Conservation (phyloP, 2,329 filamentous ascomycete genomes). For the Furcasterigmium furcatum region DNA sequence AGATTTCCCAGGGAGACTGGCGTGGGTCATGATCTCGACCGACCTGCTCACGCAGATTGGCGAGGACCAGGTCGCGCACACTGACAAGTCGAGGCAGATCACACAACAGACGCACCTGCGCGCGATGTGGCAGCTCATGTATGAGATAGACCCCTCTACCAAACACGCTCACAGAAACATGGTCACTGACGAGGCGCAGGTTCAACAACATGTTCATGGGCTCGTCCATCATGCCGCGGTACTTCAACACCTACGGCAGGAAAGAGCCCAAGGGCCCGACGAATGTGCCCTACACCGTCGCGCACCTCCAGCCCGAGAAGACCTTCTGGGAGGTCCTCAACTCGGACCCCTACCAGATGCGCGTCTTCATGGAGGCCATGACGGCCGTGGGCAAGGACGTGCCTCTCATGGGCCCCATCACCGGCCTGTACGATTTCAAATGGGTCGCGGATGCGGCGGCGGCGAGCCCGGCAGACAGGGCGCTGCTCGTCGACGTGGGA, state of each 20-base stretch:
- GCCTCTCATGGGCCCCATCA: constrained; percentile 19
- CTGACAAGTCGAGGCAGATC: constrained; percentile 4
- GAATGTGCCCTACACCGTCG: constrained; percentile 22
- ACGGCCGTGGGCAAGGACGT: constrained; percentile 18
- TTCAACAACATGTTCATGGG: constrained; percentile 18
- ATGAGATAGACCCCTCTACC: neutral
- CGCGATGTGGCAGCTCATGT: constrained; percentile 4
- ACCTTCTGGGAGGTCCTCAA: constrained; percentile 28
- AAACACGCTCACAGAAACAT: no score
- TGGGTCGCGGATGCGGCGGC: constrained; percentile 18
- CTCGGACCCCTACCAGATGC: constrained; percentile 18
- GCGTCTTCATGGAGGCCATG: constrained; percentile 25
- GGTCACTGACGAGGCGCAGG: constrained; percentile 5
- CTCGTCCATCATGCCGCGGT: constrained; percentile 20
- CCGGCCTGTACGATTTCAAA: constrained; percentile 24
- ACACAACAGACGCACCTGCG: neutral
- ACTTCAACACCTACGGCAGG: constrained; percentile 26
- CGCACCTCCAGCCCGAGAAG: constrained; percentile 20
- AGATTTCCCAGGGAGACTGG: constrained; percentile 6
- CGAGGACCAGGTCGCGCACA: constrained; percentile 8
- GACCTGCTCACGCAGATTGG: constrained; percentile 8
- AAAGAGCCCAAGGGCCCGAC: constrained; percentile 22
- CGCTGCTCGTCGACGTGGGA: constrained; percentile 28
- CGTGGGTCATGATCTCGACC: constrained; percentile 5
- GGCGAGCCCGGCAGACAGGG: constrained; percentile 5